Percentiles rank a stretch among this genome's conserved stretches.
These are phyloP conservation scores for Cryoendolithus antarcticus DNA, from an alignment of 2,329 filamentous ascomycete genomes.

Conservation along the genomic window DNA sequence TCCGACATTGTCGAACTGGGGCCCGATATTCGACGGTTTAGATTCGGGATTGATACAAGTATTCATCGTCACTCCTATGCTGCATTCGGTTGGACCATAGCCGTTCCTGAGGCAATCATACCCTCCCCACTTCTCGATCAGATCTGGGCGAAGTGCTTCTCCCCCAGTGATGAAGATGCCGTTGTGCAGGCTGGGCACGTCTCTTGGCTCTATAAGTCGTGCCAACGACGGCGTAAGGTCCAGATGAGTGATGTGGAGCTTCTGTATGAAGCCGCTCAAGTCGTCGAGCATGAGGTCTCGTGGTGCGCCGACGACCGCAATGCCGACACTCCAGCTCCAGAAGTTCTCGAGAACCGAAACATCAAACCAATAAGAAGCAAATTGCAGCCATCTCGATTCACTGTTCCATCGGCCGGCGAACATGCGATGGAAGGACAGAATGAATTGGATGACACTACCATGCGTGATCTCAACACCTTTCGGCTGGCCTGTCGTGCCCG, in stretches of 20 bases:
- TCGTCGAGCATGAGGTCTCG: constrained; percentile 80
- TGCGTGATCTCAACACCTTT: constrained; percentile 86
- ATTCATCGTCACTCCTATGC: constrained; percentile 85
- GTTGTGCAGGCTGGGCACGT: constrained; percentile 65
- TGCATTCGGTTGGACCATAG: constrained; percentile 81
- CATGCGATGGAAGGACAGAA: constrained; percentile 71
- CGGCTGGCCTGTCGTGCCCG: constrained; percentile 72
- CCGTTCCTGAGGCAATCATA: constrained; percentile 44
- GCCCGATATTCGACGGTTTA: constrained; percentile 77
- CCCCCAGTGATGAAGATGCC: constrained; percentile 92
- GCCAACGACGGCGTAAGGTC: constrained; percentile 85
- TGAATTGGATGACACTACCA: constrained; percentile 76
- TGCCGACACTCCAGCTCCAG: constrained; percentile 88
- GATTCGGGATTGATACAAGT: constrained; percentile 66
- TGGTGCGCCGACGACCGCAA: constrained; percentile 69
- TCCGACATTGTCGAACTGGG: constrained; percentile 77
- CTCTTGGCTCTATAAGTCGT: constrained; percentile 61
- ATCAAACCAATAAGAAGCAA: constrained; percentile 89
- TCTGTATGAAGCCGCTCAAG: constrained; percentile 57
- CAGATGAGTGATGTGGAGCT: constrained; percentile 71
- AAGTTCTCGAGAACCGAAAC: constrained; percentile 89
- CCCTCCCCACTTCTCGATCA: constrained; percentile 47
- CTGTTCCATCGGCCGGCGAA: constrained; percentile 64
- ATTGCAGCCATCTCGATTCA: constrained; percentile 74
- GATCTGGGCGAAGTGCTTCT: constrained; percentile 78